Evolutionary conservation across 371 early-diverging fungal genomes (phyloP), one percentile per base, ranked within the genome.

Genomic region (Rhizopus stolonifer): DNA sequence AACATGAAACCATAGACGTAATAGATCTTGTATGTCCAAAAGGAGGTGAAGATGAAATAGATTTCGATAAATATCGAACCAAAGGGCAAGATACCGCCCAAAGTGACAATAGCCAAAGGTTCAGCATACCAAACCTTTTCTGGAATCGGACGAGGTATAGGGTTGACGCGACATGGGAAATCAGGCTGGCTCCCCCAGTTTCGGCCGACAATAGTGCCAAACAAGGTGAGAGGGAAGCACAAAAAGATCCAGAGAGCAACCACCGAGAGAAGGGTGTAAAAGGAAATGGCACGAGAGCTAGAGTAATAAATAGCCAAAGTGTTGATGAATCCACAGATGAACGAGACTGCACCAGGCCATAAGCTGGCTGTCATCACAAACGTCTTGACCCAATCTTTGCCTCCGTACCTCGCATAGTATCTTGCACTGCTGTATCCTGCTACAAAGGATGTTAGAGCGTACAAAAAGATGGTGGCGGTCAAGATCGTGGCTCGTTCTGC

Each of bases 1-100:
- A 91, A 54, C 74, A 90, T 83, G 52, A 91, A 90, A 0, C 93
- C 90, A 71, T 89, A 93, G 10, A 93, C 89, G 55, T 91, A 90
- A 60, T 90, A 93, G 42, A 87, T 83, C 69, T 85, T 88, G 75
- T 88, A 87, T 11, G 82, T 78, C 91, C 91, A 93, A 60, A 93
- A 90, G 1, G 90, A 88, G 18, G 90, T 83, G 65, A 91, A 90
- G 53, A 93, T 71, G 58, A 89, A 93, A 60, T 90, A 91, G 50
- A 91, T 81, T 75, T 93, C 93, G 61, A 93, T 89, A 62, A 92
- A 93, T 49, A 92, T 87, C 0, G 88, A 83, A 0, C 77, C 88
- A 65, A 93, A 93, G 0, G 91, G 93, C n/a, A 93, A 67, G 15
- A 93, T 60, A 25, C 92, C 92, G 13, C 85, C 86, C n/a, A 81